Percentiles rank a stretch among this genome's conserved stretches.
phyloP scores from a whole-genome alignment of 2,329 filamentous ascomycete species.

The Dactylella cylindrospora region DNA sequence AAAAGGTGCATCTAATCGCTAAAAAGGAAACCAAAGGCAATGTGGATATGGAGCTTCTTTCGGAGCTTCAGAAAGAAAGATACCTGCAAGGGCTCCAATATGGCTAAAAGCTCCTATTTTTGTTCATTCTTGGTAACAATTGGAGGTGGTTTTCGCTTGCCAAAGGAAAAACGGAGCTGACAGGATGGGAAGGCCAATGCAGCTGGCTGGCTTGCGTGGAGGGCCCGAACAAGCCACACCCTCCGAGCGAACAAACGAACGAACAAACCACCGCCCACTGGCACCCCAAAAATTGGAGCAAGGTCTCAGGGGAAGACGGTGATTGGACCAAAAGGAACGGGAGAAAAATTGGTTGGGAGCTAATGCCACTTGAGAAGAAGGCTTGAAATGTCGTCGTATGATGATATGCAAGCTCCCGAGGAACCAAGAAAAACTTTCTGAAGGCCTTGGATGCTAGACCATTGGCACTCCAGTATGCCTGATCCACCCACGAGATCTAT shows the following conservation, averaged over 20 bases:
- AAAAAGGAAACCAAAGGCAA: background rate
- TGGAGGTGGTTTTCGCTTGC: slow-evolving; percentile 50
- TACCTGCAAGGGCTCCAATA: slow-evolving; percentile 16
- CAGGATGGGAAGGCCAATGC: slow-evolving; percentile 18
- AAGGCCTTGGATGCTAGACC: too few relatives aligned
- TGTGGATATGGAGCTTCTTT: slow-evolving; percentile 24
- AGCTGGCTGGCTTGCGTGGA: slow-evolving; percentile 9
- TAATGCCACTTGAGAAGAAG: too few relatives aligned
- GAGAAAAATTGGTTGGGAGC: too few relatives aligned
- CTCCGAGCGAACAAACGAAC: slow-evolving; percentile 23
- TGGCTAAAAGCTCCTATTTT: slow-evolving; percentile 35
- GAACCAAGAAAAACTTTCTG: too few relatives aligned
- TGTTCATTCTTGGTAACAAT: slow-evolving; percentile 25
- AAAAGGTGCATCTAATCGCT: background rate
- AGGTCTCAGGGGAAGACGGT: too few relatives aligned
- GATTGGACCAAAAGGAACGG: too few relatives aligned
- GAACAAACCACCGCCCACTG: slow-evolving; percentile 1
- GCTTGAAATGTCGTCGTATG: too few relatives aligned
- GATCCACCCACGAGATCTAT: too few relatives aligned
- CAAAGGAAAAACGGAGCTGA: slow-evolving; percentile 46
- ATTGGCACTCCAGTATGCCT: too few relatives aligned
- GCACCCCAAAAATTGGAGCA: too few relatives aligned
- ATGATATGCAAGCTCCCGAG: too few relatives aligned
- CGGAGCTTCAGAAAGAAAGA: slow-evolving; percentile 19
- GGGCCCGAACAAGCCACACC: slow-evolving; percentile 33